A percentile compares a stretch with the other conserved stretches of the same genome.
These are phyloP conservation scores for Dysphania ambrosioides DNA, from an alignment of 148 eudicot species.

Conservation along the genomic window DNA sequence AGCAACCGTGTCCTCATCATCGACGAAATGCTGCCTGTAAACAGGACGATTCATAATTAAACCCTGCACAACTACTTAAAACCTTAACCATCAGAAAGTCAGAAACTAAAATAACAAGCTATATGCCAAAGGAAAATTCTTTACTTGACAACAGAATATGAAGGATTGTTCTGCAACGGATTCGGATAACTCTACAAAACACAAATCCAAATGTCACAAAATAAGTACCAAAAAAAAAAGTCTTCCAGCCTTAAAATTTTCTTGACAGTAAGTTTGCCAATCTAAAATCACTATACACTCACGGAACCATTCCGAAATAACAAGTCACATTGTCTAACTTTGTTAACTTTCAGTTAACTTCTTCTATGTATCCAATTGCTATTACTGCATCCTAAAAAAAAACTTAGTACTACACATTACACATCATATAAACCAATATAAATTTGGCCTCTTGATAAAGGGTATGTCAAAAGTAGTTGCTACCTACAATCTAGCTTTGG, in stretches of 20 bases:
- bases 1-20: slow-evolving; percentile 30
- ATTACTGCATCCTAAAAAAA: neutral
- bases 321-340: neutral
- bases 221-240: neutral
- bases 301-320: no score
- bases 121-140: slow-evolving; percentile 3
- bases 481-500: no score
- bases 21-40: slow-evolving; percentile 36
- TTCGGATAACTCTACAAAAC: slow-evolving; percentile 36
- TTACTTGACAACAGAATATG: slow-evolving; percentile 39
- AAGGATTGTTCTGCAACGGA: slow-evolving; percentile 38
- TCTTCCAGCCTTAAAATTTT: no score
- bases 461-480: no score
- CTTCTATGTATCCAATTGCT: neutral
- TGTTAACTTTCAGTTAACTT: no score
- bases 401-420: no score
- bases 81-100: neutral
- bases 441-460: no score
- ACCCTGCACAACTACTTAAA: neutral
- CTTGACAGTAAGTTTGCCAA: no score
- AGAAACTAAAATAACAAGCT: neutral
- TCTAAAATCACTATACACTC: no score
- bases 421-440: no score
- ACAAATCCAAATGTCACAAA: neutral
- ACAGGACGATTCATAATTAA: neutral